Base-by-base conservation (phyloP, 148 eudicot genomes). In the Simmondsia chinensis region DNA sequence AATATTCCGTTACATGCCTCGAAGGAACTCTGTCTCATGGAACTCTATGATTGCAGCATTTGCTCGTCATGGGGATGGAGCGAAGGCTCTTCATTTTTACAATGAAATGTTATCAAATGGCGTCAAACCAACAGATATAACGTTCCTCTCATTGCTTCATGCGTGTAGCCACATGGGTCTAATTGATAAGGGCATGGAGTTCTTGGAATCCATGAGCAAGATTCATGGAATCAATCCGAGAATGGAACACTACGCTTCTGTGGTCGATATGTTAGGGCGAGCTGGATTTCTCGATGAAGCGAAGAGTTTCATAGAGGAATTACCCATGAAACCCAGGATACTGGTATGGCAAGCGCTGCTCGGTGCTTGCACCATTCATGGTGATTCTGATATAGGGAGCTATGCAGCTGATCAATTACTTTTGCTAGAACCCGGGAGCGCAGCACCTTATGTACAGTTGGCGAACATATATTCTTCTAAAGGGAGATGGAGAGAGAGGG, bases 161-260 rank as follows among this genome's bases (percentile, higher is more conserved):
- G 88, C 88, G 33, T 89, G 97, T 52, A 85, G 97, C 68, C 97
- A 89, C 54, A 76, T 70, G 4, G 97, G 97, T 2, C 45, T 79
- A 49, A 48, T 89, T 8, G 70, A 74, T n/a, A 76, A 74, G 27
- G 97, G 97, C 39, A 70, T 78, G 85, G 74, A 81, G 48, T 89
- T 77, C 33, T 69, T 81, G 4, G 65, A 69, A 55, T 69, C 77
- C 8, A 89, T 89, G 95, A 59, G 54, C 50, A 76, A 43, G 29
- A 45, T 36, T 33, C 69, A 76, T 50, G 68, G 56, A 26, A 66
- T 84, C 20, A 48, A 28, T 25, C 97, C 95, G 28, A 76, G 88
- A 48, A 81, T 81, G 87, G 97, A 89, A 61, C 97, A 89, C 60
- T 76, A 78, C 43, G 85, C 97, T 52, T 81, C 80, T 53, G 57